These are phyloP conservation scores for Schrenkiella parvula DNA, from an alignment of 345 rosid genomes.

Conservation along the genomic window DNA sequence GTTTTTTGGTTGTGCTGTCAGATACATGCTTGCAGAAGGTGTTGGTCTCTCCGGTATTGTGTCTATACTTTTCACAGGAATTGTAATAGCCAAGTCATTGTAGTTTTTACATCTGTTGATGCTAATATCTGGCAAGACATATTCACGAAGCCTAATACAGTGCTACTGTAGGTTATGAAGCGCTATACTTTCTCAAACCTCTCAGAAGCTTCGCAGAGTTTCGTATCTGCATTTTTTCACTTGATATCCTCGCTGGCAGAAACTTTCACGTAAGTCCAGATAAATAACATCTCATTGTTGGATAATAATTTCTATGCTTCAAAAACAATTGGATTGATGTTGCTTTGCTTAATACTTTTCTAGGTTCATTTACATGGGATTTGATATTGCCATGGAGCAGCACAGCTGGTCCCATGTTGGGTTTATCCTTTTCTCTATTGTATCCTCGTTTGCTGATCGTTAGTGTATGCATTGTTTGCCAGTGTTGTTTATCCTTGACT, in stretches of 20 bases:
- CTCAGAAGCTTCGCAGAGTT: conserved; percentile 84
- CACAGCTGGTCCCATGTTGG: conserved; percentile 98
- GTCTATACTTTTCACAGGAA: conserved; percentile 93
- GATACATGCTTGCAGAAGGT: conserved; percentile 99
- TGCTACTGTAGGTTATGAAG: conserved; percentile 61
- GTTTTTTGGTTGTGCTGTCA: conserved; percentile 24
- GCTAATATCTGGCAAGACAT: conserved; percentile 1
- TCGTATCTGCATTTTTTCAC: conserved; percentile 84
- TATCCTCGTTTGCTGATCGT: conserved; percentile 50
- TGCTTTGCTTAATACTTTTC: conserved; percentile 11
- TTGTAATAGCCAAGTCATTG: conserved; percentile 39
- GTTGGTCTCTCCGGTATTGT: conserved; percentile 97
- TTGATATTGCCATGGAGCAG: conserved; percentile 95
- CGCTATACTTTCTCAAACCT: conserved; percentile 85
- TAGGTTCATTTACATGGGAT: conserved; percentile 99
- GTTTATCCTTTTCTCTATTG: conserved; percentile 89
- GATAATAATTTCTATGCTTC: background rate
- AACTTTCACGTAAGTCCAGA: conserved; percentile 67
- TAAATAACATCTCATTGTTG: background rate
- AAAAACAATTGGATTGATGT: background rate
- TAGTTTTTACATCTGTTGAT: conserved; percentile 25
- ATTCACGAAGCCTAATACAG: conserved; percentile 10
- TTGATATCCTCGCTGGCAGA: conserved; percentile 96
- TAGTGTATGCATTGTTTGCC: background rate
- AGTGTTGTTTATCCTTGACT: conserved; percentile 50